Percentiles rank a stretch among this genome's conserved stretches.
These are phyloP conservation scores for Coemansia pectinata DNA, from an alignment of 192 early-diverging fungal genomes.

Conservation along the genomic window DNA sequence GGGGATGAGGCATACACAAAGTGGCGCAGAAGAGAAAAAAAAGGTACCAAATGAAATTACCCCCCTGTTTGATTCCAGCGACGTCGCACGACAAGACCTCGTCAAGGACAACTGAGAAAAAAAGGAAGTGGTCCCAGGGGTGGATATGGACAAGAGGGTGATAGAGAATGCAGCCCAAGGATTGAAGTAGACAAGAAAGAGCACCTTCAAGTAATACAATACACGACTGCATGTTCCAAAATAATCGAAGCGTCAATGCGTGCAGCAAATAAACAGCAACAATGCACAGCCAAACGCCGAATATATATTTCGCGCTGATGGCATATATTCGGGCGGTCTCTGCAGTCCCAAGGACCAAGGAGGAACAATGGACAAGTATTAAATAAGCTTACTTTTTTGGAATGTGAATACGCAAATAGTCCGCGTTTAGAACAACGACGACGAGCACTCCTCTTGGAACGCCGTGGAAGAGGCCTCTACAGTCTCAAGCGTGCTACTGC, in stretches of 20 bases:
- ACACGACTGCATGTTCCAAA: not conserved
- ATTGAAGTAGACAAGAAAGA: not conserved
- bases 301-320: not conserved
- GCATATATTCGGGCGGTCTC: not conserved
- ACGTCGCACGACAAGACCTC: constrained; percentile 6
- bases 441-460: not conserved
- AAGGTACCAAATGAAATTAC: not conserved
- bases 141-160: constrained; percentile 1
- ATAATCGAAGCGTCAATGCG: constrained; percentile 21
- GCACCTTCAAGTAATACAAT: not conserved
- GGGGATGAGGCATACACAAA: not conserved
- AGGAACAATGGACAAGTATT: not conserved
- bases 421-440: not conserved
- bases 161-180: constrained; percentile 1
- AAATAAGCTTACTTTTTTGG: constrained; percentile 12
- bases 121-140: not conserved
- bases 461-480: not conserved
- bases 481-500: not conserved
- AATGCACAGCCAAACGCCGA: not conserved
- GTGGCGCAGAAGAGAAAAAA: not conserved
- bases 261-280: constrained; percentile 4
- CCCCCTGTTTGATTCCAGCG: not conserved
- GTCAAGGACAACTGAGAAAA: not conserved
- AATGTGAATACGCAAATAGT: constrained; percentile 4
- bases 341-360: not conserved